phyloP scores from a whole-genome alignment of 305 asterid species.

The Striga hermonthica region DNA sequence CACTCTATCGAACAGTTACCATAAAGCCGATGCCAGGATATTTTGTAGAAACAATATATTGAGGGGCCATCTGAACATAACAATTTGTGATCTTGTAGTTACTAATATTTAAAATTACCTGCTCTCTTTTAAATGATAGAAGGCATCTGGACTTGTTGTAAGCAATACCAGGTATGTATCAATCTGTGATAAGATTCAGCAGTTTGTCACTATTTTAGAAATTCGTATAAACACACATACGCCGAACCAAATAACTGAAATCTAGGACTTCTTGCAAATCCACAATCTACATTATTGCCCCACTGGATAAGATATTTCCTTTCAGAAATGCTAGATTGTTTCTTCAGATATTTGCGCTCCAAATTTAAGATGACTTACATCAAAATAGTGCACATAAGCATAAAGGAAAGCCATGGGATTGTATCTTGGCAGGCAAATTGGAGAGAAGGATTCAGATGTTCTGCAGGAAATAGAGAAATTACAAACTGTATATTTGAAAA shows the following conservation, averaged over 20 bases:
- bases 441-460: conserved; percentile 98
- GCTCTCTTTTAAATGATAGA: conserved; percentile 89
- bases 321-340: conserved; percentile 4
- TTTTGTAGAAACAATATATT: not conserved
- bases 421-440: conserved; percentile 97
- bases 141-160: conserved; percentile 81
- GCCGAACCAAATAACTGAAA: no score
- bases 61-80: conserved; percentile 23
- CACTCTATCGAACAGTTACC: no score
- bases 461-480: conserved; percentile 47
- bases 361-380: conserved; percentile 52
- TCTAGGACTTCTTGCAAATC: no score
- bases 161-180: conserved; percentile 90
- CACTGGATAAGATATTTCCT: conserved; percentile 9
- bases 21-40: no score
- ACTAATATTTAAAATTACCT: conserved; percentile 49
- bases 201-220: conserved; percentile 22
- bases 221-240: conserved; percentile 21
- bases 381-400: conserved; percentile 97
- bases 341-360: conserved; percentile 21
- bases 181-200: conserved; percentile 49
- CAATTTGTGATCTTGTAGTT: conserved; percentile 17
- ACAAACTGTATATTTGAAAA: conserved; percentile 18
- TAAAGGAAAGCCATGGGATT: conserved; percentile 92
- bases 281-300: no score